Evolutionary conservation across 441 rosid genomes (phyloP).

Genomic region (Mallotus japonicus): DNA sequence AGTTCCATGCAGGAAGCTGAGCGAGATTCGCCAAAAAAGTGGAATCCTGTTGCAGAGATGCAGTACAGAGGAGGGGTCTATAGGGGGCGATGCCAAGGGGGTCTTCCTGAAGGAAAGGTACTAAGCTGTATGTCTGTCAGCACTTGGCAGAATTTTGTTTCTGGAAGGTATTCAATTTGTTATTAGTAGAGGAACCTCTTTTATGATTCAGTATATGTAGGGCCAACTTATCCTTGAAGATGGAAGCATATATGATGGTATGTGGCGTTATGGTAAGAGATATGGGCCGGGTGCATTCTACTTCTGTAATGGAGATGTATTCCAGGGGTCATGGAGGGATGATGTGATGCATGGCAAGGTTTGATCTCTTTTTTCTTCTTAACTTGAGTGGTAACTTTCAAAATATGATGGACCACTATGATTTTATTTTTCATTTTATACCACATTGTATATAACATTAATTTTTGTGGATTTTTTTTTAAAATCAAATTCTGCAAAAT

Average conservation of each 20-base stretch:
- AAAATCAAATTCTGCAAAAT: not conserved
- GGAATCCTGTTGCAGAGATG: constrained; percentile 85
- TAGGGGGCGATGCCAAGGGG: constrained; percentile 88
- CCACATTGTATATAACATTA: not conserved
- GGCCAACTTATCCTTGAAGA: constrained; percentile 74
- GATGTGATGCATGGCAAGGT: constrained; percentile 98
- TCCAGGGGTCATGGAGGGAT: constrained; percentile 98
- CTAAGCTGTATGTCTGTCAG: not conserved
- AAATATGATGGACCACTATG: not conserved
- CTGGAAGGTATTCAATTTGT: constrained; percentile 19
- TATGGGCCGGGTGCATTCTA: constrained; percentile 87
- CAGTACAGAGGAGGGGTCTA: constrained; percentile 88
- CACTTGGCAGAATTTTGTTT: constrained; percentile 20
- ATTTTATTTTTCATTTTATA: not conserved
- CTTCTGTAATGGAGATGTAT: constrained; percentile 90
- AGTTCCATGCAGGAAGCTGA: constrained; percentile 69
- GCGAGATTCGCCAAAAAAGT: constrained; percentile 72
- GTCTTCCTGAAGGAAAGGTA: constrained; percentile 99
- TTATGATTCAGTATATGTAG: constrained; percentile 40
- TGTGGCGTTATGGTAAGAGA: constrained; percentile 92
- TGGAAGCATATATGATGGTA: constrained; percentile 91
- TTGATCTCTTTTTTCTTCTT: constrained; percentile 18
- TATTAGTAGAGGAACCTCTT: constrained; percentile 14
- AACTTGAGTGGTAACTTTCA: not conserved
- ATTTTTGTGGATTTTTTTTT: not conserved